A percentile compares a stretch with the other conserved stretches of the same genome.
Conservation (phyloP, 371 early-diverging fungal species). For the Thermomucor indicae-seudaticae region DNA sequence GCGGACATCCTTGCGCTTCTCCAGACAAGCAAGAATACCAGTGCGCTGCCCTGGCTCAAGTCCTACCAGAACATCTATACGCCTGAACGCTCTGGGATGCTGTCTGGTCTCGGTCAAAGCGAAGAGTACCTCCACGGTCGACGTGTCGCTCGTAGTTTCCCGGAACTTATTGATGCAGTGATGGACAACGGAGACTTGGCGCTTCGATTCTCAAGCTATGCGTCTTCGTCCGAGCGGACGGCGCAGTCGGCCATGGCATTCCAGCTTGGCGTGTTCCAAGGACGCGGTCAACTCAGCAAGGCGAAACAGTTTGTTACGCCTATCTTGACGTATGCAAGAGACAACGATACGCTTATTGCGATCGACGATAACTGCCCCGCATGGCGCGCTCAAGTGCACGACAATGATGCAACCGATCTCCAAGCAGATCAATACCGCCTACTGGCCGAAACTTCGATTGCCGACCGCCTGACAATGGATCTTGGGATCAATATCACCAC, state of each 20-base stretch:
- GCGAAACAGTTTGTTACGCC: slow-evolving; percentile 1
- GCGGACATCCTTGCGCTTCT: slow-evolving; percentile 6
- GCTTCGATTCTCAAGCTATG: slow-evolving; percentile 1
- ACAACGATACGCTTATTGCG: neutral
- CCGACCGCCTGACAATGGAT: slow-evolving; percentile 12
- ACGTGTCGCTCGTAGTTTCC: slow-evolving; percentile 14
- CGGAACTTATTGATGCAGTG: slow-evolving; percentile 1
- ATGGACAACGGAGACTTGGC: slow-evolving; percentile 5
- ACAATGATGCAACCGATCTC: neutral
- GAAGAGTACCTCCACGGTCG: slow-evolving; percentile 22
- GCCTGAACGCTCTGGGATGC: neutral
- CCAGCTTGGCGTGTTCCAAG: neutral
- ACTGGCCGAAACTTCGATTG: slow-evolving; percentile 7
- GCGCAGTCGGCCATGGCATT: slow-evolving; percentile 2
- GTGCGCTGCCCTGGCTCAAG: slow-evolving; percentile 12
- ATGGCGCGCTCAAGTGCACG: neutral
- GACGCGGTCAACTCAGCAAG: neutral
- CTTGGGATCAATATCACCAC: slow-evolving; percentile 10
- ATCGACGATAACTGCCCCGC: neutral
- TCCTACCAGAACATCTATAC: slow-evolving; percentile 12
- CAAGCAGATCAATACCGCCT: neutral
- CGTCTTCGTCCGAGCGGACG: slow-evolving; percentile 3
- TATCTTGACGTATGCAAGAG: neutral
- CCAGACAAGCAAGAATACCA: slow-evolving; percentile 3
- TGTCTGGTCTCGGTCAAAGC: slow-evolving; percentile 16